Evolutionary conservation across 805 yeast genomes (phyloP).

Genomic region (Starmerella apicola): DNA sequence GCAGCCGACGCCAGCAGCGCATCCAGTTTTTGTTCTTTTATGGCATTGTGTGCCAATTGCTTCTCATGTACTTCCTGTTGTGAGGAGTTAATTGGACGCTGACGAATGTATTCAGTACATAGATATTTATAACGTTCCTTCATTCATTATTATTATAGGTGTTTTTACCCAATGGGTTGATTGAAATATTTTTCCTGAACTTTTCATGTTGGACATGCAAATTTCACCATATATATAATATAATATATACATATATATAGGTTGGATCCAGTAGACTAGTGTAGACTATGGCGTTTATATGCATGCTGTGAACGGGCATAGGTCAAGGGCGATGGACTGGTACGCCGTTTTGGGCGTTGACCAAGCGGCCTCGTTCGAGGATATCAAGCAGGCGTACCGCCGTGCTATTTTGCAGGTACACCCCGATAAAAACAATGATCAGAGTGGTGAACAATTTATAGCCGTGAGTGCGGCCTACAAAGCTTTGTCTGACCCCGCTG

Average conservation of each 20-base stretch:
- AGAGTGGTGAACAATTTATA: conserved; percentile 22
- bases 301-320: neutral
- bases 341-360: conserved; percentile 76
- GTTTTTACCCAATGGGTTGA: too few relatives aligned
- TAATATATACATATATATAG: too few relatives aligned
- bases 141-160: too few relatives aligned
- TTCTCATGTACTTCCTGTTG: conserved; percentile 58
- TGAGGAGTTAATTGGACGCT: too few relatives aligned
- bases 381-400: conserved; percentile 81
- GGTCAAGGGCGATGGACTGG: conserved; percentile 9
- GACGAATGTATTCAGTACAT: too few relatives aligned
- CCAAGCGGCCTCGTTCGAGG: conserved; percentile 66
- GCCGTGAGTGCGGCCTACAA: conserved; percentile 23
- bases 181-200: too few relatives aligned
- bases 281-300: too few relatives aligned
- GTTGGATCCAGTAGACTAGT: too few relatives aligned
- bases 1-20: conserved; percentile 56
- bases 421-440: conserved; percentile 59
- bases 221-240: too few relatives aligned
- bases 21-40: conserved; percentile 79
- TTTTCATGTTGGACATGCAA: too few relatives aligned
- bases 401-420: conserved; percentile 82
- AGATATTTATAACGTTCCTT: too few relatives aligned
- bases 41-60: conserved; percentile 67
- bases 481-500: conserved; percentile 19